Evolutionary conservation across 2,329 filamentous ascomycete species (phyloP).

Genomic region (Colletotrichum sp.): DNA sequence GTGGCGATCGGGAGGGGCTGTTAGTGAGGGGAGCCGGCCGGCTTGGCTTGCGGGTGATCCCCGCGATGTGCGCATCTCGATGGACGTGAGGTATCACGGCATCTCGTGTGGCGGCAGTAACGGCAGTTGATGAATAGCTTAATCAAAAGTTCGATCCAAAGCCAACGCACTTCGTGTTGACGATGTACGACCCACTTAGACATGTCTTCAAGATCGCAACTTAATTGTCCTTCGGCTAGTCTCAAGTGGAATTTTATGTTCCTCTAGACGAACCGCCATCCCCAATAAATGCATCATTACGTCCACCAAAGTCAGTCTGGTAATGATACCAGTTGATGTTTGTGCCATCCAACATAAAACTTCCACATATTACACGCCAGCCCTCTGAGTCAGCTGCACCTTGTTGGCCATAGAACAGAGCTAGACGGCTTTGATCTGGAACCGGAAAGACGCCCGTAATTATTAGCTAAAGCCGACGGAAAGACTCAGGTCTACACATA

Average conservation of each 20-base stretch:
- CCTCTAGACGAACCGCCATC: too few relatives aligned
- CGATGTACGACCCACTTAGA: not conserved
- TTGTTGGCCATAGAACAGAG: too few relatives aligned
- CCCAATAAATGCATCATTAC: too few relatives aligned
- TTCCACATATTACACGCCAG: not conserved
- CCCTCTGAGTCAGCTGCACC: too few relatives aligned
- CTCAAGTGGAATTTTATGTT: too few relatives aligned
- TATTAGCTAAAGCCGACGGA: too few relatives aligned
- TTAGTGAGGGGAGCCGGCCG: not conserved
- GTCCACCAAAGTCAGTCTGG: not conserved
- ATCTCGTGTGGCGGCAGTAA: not conserved
- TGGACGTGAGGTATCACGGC: not conserved
- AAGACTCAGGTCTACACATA: too few relatives aligned
- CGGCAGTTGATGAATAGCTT: not conserved
- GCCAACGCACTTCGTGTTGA: not conserved
- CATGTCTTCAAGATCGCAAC: not conserved
- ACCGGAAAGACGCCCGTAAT: too few relatives aligned
- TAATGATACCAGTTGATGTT: not conserved
- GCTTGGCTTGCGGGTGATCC: not conserved
- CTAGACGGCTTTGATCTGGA: too few relatives aligned
- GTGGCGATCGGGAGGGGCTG: constrained; percentile 17
- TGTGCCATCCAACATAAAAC: not conserved
- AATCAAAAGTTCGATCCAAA: not conserved
- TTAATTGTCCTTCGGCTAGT: not conserved
- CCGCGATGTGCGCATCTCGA: not conserved